These are phyloP conservation scores for Dispira parvispora DNA, from an alignment of 192 early-diverging fungal genomes.

Conservation along the genomic window DNA sequence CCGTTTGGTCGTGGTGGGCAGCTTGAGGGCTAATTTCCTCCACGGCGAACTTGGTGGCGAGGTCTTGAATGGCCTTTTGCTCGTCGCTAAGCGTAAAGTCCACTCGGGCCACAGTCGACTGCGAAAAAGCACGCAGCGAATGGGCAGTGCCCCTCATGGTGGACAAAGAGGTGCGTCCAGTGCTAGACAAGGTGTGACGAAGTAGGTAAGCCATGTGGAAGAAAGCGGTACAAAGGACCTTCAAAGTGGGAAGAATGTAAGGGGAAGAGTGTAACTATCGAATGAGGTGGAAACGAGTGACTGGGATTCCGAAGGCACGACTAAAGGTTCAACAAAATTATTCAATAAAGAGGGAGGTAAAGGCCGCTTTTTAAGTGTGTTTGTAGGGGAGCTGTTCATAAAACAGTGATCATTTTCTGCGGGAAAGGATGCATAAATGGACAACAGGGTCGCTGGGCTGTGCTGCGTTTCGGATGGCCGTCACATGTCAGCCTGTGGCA, in stretches of 20 bases:
- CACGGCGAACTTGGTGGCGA: constrained; percentile 73
- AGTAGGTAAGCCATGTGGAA: not conserved
- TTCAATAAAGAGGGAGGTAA: not conserved
- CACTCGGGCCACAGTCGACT: constrained; percentile 13
- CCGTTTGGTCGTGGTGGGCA: constrained; percentile 83
- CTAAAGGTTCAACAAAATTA: too few species aligned
- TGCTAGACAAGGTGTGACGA: not conserved
- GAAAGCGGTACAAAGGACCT: not conserved
- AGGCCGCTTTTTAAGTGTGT: not conserved
- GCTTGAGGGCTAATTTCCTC: constrained; percentile 84
- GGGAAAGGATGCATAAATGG: too few species aligned
- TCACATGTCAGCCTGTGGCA: too few species aligned
- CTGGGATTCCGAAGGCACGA: not conserved
- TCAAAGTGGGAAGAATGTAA: not conserved
- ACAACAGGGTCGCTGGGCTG: too few species aligned
- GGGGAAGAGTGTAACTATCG: not conserved
- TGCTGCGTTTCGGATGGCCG: too few species aligned
- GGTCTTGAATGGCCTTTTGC: constrained; percentile 72
- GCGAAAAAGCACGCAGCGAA: constrained; percentile 3
- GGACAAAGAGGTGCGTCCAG: not conserved
- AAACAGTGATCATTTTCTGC: too few species aligned
- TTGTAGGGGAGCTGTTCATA: too few species aligned
- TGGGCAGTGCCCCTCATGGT: too few species aligned
- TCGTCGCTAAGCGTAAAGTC: constrained; percentile 66
- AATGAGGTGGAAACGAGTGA: not conserved